Base-by-base conservation (phyloP, 2,329 filamentous ascomycete genomes). In the Ceratocystiopsis brevicomis region DNA sequence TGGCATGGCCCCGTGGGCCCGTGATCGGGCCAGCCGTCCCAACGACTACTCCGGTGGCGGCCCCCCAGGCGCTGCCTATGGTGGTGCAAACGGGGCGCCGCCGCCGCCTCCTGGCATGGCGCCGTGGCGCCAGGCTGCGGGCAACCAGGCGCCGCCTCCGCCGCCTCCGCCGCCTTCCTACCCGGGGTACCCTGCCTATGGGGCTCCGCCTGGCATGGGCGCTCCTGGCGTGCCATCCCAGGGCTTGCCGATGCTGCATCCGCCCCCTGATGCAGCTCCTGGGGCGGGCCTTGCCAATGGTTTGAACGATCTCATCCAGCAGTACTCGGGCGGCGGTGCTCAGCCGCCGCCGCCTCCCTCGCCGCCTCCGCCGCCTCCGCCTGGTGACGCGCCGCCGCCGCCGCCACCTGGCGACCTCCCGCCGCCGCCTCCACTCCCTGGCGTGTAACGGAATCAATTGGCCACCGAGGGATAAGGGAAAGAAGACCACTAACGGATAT, bases 261-360 rank as follows among this genome's bases (percentile, higher is more conserved):
- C 47, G 6, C 36, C 43, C 2, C 25, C 53, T 45, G 49, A 53
- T 17, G 40, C 49, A 45, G 67, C 64, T 44, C 68, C 69, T 10
- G 25, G 25, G 32, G 67, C 72, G 51, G 68, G 62, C 48, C 61
- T 72, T 19, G 59, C 60, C 37, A 68, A 68, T 47, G 73, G 72
- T 35, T 63, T 79, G 47, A 76, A 69, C 53, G 71, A 73, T 42
- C 64, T 83, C 46, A 76, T 81, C 51, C 73, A 80, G 57, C 76
- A 77, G 53, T 82, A 60, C 40, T 56, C 57, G 33, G 55, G 54
- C 15, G 51, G 51, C 33, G 33, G 33, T 3, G 33, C 33, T 5
- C 33, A 13, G 12, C 33, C 33, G 12, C 33, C 33, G 12, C 33
- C 33, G 3, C 43, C 38, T 14, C 47, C 50, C 2, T 45, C 44